Base-by-base conservation (phyloP, 2,329 filamentous ascomycete species). In the Alternaria panax region DNA sequence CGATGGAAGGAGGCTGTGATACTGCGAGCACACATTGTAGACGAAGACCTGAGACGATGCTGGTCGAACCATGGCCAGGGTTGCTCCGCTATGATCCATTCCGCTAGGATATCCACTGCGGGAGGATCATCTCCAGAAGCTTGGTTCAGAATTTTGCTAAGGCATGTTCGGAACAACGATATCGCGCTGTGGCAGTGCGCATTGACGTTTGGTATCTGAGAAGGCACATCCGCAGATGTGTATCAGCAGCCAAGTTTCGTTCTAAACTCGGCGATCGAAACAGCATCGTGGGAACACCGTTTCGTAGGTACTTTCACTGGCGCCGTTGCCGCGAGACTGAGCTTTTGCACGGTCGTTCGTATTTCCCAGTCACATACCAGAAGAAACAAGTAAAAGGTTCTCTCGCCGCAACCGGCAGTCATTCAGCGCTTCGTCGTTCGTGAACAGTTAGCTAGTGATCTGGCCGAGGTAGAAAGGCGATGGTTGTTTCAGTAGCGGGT, bases 151-250 rank as follows among this genome's bases (percentile, higher is more conserved):
- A 48, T 43, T 14, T 48, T 42, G 41, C 51, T 43, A 54, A 50
- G 48, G 52, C 51, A 48, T 38, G 24, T 30, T 45, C 63, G 68
- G 67, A 68, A 61, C 56, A 71, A 64, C 54, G 41, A 64, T 60
- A 57, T 63, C 54, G 68, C 66, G 60, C 38, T 64, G 45, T 40
- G 57, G 53, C 56, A 38, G 43, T 20, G 38, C 42, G 68, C 72
- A 75, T 75, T 69, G 64, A 67, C 59, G 72, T 75, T 74, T 75
- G 61, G 64, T 52, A 74, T 72, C 53, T 71, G 67, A 65, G 45
- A 61, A 65, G 51, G 59, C 25, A 54, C 54, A 38, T 51, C 50
- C 46, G 55, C 60, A 59, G 43, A 52, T 55, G 36, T 66, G 72
- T 75, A 68, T 76, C 71, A 74, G 61, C 51, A 62, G 54, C 62